These are phyloP conservation scores for Ophiostoma perfectum DNA, from an alignment of 2,329 filamentous ascomycete genomes.

Conservation along the genomic window DNA sequence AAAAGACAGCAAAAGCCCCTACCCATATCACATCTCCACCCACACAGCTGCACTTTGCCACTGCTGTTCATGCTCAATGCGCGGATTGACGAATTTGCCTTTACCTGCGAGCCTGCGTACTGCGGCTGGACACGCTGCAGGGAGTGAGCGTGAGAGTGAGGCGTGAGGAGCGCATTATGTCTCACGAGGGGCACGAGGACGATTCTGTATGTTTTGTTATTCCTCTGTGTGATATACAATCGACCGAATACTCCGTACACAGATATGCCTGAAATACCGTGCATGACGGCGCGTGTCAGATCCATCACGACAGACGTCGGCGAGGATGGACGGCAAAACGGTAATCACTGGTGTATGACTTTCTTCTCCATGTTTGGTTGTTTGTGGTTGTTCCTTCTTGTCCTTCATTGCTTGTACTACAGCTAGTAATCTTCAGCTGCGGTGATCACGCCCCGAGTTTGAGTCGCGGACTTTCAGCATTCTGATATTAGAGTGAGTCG, in stretches of 20 bases:
- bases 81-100: not conserved
- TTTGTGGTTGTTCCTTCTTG: not conserved
- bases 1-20: not conserved
- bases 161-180: too few relatives aligned
- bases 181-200: too few relatives aligned
- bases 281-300: constrained; percentile 9
- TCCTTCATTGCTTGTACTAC: not conserved
- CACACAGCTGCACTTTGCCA: not conserved
- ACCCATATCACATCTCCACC: not conserved
- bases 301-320: not conserved
- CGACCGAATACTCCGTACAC: too few relatives aligned
- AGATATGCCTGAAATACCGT: not conserved
- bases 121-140: not conserved
- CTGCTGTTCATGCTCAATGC: constrained; percentile 2
- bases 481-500: not conserved
- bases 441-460: not conserved
- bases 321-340: not conserved
- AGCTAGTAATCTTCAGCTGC: not conserved
- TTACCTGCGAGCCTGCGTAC: not conserved
- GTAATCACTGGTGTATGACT: not conserved
- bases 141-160: too few relatives aligned
- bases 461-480: not conserved
- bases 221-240: not conserved
- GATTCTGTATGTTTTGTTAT: too few relatives aligned
- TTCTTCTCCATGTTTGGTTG: not conserved